Conservation (phyloP, 2,329 filamentous ascomycete species). For the Pestalotiopsis fici region DNA sequence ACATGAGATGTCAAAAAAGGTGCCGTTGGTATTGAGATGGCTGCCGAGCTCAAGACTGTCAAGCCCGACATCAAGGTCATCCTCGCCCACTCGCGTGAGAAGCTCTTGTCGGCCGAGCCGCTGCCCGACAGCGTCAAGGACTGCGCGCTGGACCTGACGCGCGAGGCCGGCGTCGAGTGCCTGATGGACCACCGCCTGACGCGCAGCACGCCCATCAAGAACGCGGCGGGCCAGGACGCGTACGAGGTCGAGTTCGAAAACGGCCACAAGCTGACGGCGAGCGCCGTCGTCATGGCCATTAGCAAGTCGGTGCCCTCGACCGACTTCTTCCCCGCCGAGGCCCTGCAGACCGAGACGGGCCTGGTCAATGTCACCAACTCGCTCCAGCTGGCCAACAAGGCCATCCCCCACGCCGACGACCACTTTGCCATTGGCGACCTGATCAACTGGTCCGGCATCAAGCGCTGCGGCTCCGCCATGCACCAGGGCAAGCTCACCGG, state of each 20-base stretch:
- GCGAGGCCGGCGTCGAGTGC: conserved; percentile 64
- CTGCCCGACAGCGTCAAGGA: conserved; percentile 71
- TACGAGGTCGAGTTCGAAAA: conserved; percentile 60
- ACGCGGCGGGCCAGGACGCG: conserved; percentile 38
- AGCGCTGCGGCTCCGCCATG: conserved; percentile 76
- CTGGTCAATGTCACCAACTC: conserved; percentile 64
- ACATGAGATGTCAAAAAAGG: conserved; percentile 38
- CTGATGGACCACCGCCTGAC: conserved; percentile 62
- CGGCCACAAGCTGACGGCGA: conserved; percentile 59
- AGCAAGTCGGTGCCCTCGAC: conserved; percentile 65
- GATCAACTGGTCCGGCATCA: conserved; percentile 74
- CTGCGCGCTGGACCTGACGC: conserved; percentile 56
- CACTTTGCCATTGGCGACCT: conserved; percentile 75
- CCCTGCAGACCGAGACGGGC: conserved; percentile 60
- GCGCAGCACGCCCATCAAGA: conserved; percentile 44
- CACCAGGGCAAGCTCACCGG: conserved; percentile 69
- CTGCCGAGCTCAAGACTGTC: conserved; percentile 71
- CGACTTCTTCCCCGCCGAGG: conserved; percentile 58
- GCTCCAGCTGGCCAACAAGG: conserved; percentile 44
- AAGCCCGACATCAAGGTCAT: conserved; percentile 68
- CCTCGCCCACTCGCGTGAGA: conserved; percentile 71
- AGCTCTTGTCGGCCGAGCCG: conserved; percentile 72
- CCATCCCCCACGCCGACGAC: conserved; percentile 54
- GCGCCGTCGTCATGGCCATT: conserved; percentile 70
- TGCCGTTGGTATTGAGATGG: conserved; percentile 82